phyloP scores from a whole-genome alignment of 371 early-diverging fungal species.

The Mucor indicus region DNA sequence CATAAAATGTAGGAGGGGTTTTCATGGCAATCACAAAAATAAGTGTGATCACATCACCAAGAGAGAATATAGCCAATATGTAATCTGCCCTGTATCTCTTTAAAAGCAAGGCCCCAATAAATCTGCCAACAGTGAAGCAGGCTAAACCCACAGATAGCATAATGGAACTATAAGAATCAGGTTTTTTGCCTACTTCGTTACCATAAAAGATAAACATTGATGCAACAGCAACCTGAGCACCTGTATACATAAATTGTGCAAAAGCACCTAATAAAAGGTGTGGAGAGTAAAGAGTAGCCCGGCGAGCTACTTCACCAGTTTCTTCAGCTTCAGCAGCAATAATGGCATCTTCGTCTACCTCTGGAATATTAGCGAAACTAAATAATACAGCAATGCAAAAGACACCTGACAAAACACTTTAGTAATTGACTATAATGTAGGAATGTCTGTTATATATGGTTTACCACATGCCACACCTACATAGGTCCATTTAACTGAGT shows the following conservation, averaged over 20 bases:
- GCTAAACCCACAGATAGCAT: constrained; percentile 35
- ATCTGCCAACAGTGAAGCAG: constrained; percentile 47
- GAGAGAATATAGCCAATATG: constrained; percentile 32
- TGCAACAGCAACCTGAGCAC: constrained; percentile 43
- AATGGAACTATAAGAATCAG: constrained; percentile 23
- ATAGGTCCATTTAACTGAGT: constrained; percentile 47
- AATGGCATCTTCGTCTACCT: constrained; percentile 41
- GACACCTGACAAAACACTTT: constrained; percentile 18
- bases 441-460: not conserved
- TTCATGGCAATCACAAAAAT: constrained; percentile 33
- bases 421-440: not conserved
- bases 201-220: constrained; percentile 44
- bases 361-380: constrained; percentile 41
- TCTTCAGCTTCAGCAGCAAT: constrained; percentile 93
- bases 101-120: constrained; percentile 33
- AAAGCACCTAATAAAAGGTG: constrained; percentile 39
- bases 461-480: constrained; percentile 45
- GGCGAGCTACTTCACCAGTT: constrained; percentile 83
- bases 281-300: constrained; percentile 49
- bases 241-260: constrained; percentile 42
- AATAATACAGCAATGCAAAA: constrained; percentile 35
- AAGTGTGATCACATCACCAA: constrained; percentile 25
- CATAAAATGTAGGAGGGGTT: constrained; percentile 27
- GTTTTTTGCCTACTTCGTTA: constrained; percentile 31
- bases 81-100: constrained; percentile 29